Evolutionary conservation across 805 yeast species (phyloP).

Genomic region (Cyberlindnera xylosilytica): DNA sequence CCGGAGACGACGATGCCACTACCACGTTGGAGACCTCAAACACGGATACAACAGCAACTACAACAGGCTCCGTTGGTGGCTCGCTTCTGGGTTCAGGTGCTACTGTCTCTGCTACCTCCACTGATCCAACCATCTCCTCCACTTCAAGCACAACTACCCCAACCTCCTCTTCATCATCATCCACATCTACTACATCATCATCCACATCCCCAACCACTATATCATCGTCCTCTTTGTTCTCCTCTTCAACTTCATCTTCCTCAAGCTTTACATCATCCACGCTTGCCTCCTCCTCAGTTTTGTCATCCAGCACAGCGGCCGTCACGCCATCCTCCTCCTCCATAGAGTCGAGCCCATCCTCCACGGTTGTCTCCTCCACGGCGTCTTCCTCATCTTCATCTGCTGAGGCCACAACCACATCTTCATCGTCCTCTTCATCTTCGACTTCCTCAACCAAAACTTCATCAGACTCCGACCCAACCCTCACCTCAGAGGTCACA

Average conservation of each 20-base stretch:
- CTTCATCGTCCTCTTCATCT: constrained; percentile 7
- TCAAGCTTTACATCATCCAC: constrained; percentile 1
- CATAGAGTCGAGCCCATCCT: constrained; percentile 8
- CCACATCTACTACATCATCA: constrained; percentile 5
- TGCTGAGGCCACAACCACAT: constrained; percentile 8
- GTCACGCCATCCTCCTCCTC: constrained; percentile 11
- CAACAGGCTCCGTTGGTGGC: too few species aligned
- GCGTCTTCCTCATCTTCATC: constrained; percentile 6
- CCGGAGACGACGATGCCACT: too few species aligned
- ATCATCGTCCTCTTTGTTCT: constrained; percentile 3
- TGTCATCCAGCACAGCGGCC: too few species aligned
- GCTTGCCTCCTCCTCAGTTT: constrained; percentile 7
- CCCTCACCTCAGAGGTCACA: constrained; percentile 11
- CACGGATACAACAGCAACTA: too few species aligned
- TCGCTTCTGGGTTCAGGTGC: too few species aligned
- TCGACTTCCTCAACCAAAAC: constrained; percentile 10
- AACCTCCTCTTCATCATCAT: not conserved
- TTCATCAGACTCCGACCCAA: constrained; percentile 7
- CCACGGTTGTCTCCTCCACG: constrained; percentile 7
- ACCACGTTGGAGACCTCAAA: too few species aligned
- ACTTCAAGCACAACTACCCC: not conserved
- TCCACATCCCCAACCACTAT: not conserved
- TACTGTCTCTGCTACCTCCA: not conserved
- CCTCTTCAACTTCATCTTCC: constrained; percentile 8
- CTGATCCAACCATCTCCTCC: not conserved